Conservation (phyloP, 116 monocot genomes). For the Cymodocea nodosa region DNA sequence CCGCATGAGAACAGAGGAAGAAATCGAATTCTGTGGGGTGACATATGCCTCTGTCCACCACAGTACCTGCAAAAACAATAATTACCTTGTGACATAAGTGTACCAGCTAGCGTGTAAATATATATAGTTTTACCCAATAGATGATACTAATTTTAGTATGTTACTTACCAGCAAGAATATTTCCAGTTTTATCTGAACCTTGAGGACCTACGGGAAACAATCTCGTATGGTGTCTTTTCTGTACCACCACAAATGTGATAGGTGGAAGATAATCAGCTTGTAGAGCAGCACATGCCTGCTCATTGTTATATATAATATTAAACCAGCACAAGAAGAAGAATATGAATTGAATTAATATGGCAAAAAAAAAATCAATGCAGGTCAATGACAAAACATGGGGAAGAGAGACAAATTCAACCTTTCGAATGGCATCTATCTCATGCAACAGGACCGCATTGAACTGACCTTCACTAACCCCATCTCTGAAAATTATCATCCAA, state of each 20-base stretch:
- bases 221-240: constrained; percentile 78
- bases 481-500: constrained; percentile 22
- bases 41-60: constrained; percentile 53
- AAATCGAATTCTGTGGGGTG: constrained; percentile 71
- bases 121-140: not conserved
- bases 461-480: constrained; percentile 83
- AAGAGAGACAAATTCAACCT: constrained; percentile 6
- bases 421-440: constrained; percentile 60
- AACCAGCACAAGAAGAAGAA: too few species aligned
- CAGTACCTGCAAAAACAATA: constrained; percentile 27
- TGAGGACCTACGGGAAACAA: constrained; percentile 32
- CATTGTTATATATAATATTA: too few species aligned
- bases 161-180: constrained; percentile 40
- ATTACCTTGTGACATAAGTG: too few species aligned
- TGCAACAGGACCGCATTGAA: constrained; percentile 44
- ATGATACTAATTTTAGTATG: not conserved
- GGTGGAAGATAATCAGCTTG: constrained; percentile 36
- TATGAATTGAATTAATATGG: too few species aligned
- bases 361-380: too few species aligned
- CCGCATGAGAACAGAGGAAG: constrained; percentile 61
- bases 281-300: constrained; percentile 50
- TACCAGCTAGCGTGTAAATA: too few species aligned
- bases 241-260: constrained; percentile 83
- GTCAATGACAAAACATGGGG: too few species aligned
- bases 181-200: constrained; percentile 43